Evolutionary conservation across 148 eudicot genomes (phyloP).

Genomic region (Pharnaceum exiguum): DNA sequence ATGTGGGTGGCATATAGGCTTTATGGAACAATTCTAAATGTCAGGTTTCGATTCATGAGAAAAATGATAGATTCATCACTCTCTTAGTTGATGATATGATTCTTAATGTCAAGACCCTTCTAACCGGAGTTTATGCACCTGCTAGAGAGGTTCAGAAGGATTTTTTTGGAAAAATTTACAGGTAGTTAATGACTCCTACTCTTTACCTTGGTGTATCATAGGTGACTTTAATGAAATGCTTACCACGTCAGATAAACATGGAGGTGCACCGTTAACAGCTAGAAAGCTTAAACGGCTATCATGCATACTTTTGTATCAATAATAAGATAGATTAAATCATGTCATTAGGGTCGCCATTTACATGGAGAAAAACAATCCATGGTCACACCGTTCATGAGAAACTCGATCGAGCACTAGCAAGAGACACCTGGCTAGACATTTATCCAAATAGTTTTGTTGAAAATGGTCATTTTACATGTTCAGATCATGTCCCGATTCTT

Average conservation of each 20-base stretch:
- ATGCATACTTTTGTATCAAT: too few relatives aligned
- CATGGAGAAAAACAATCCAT: background rate
- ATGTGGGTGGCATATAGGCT: too few relatives aligned
- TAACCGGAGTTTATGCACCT: background rate
- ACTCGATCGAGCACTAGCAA: background rate
- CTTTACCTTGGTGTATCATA: background rate
- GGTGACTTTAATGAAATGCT: background rate
- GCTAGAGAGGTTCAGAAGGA: background rate
- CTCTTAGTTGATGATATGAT: too few relatives aligned
- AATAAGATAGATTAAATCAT: too few relatives aligned
- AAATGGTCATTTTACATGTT: background rate
- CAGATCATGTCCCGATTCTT: background rate
- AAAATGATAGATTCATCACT: too few relatives aligned
- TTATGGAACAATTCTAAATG: too few relatives aligned
- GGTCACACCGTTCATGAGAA: background rate
- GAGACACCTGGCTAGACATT: background rate
- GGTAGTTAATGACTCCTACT: background rate
- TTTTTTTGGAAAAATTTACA: background rate
- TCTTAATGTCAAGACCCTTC: too few relatives aligned
- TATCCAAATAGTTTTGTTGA: background rate
- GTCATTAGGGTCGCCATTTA: too few relatives aligned
- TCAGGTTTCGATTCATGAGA: too few relatives aligned
- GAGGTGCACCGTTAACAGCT: background rate
- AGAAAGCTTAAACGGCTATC: background rate
- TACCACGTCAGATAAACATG: background rate